Conservation (phyloP, 805 yeast species). For the Metschnikowia hibisci region DNA sequence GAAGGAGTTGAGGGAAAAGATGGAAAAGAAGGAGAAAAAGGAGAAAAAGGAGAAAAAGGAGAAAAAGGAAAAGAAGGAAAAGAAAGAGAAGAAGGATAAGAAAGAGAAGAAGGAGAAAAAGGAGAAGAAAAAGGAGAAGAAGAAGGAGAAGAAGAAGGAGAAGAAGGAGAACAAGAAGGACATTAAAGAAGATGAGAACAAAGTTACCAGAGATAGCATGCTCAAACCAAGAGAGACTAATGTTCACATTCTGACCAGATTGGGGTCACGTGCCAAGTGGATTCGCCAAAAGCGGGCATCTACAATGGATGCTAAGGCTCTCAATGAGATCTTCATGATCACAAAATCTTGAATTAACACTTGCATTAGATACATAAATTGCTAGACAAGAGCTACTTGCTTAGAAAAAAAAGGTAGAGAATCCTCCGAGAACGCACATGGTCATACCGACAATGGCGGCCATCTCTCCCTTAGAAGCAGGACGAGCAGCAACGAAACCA, state of each 20-base stretch:
- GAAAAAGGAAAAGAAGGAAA: conserved; percentile 22
- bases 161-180: conserved; percentile 9
- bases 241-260: conserved; percentile 29
- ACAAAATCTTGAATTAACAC: conserved; percentile 33
- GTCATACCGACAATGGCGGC: conserved; percentile 31
- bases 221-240: conserved; percentile 18
- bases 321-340: conserved; percentile 92
- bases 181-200: conserved; percentile 22
- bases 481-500: conserved; percentile 21
- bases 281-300: conserved; percentile 90
- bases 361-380: conserved; percentile 4
- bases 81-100: conserved; percentile 4
- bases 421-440: conserved; percentile 44
- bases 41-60: conserved; percentile 21
- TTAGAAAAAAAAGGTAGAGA: conserved; percentile 32
- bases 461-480: conserved; percentile 30
- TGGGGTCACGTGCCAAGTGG: conserved; percentile 76
- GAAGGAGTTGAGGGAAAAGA: conserved; percentile 10
- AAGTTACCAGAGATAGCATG: conserved; percentile 26
- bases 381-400: background rate
- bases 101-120: conserved; percentile 6
- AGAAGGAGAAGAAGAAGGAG: background rate
- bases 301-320: conserved; percentile 80
- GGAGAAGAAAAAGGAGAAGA: conserved; percentile 11
- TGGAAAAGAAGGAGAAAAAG: conserved; percentile 29